phyloP scores from a whole-genome alignment of 1,284 basidiomycete species.

The Mycena citricolor region DNA sequence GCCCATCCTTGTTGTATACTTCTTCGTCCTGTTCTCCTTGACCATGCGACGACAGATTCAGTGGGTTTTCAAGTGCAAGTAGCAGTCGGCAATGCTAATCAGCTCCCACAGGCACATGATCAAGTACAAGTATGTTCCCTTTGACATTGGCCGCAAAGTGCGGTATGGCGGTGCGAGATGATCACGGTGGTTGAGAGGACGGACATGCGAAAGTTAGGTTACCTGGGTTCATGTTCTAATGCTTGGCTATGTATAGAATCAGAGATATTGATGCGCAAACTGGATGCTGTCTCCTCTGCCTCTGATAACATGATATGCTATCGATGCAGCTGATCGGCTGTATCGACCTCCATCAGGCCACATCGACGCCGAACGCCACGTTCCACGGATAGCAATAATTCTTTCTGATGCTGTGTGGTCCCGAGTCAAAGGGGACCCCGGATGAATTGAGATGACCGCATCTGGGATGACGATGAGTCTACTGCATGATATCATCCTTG shows the following conservation, averaged over 20 bases:
- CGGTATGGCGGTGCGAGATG: conserved; percentile 53
- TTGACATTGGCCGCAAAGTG: conserved; percentile 87
- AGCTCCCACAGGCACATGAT: conserved; percentile 83
- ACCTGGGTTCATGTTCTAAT: too few species aligned
- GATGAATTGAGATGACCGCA: conserved; percentile 8
- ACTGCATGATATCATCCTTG: conserved; percentile 4
- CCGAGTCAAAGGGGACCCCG: conserved; percentile 15
- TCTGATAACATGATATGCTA: too few species aligned
- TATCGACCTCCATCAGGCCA: too few species aligned
- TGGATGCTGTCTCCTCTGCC: too few species aligned
- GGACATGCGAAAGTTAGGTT: conserved; percentile 14
- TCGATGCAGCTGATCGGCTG: too few species aligned
- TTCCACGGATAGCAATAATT: not conserved
- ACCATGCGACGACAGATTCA: conserved; percentile 94
- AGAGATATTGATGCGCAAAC: too few species aligned
- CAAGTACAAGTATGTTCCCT: conserved; percentile 95
- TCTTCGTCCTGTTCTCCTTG: conserved; percentile 35
- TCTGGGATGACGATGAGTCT: conserved; percentile 6
- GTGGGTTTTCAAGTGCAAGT: conserved; percentile 48
- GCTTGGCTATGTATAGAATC: too few species aligned
- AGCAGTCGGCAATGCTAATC: conserved; percentile 4
- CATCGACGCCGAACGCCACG: too few species aligned
- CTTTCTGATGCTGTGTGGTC: conserved; percentile 1
- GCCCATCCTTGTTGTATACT: conserved; percentile 26
- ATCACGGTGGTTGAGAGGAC: not conserved